Evolutionary conservation across 371 early-diverging fungal species (phyloP).

Genomic region (Syncephalastrum contaminatum): DNA sequence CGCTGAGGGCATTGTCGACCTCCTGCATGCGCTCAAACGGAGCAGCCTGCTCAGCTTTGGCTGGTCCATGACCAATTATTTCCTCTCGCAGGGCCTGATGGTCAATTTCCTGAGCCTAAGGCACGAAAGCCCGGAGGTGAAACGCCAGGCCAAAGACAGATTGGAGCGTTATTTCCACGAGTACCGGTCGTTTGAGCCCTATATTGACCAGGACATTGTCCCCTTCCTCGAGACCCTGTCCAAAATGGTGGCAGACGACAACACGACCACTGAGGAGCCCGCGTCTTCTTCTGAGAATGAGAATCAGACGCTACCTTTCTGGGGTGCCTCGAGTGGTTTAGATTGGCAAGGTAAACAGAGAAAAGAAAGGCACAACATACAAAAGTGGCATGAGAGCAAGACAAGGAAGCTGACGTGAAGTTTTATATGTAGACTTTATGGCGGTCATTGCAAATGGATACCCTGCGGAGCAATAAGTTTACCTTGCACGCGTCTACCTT

Average conservation of each 20-base stretch:
- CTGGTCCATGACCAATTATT: slow-evolving; percentile 35
- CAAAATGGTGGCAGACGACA: slow-evolving; percentile 6
- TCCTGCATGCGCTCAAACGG: slow-evolving; percentile 20
- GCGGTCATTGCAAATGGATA: too few relatives aligned
- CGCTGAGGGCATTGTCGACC: slow-evolving; percentile 15
- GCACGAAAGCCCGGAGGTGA: slow-evolving; percentile 29
- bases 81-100: slow-evolving; percentile 24
- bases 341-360: slow-evolving; percentile 35
- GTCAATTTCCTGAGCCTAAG: slow-evolving; percentile 23
- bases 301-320: slow-evolving; percentile 8
- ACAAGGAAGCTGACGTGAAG: not conserved
- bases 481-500: too few relatives aligned
- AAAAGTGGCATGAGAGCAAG: too few relatives aligned
- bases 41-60: slow-evolving; percentile 19
- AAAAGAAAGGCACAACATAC: too few relatives aligned
- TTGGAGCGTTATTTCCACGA: not conserved
- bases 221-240: slow-evolving; percentile 18
- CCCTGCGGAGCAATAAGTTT: too few relatives aligned
- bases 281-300: not conserved
- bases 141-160: not conserved
- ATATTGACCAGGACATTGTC: not conserved
- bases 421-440: too few relatives aligned
- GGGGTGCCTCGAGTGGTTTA: slow-evolving; percentile 33
- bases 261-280: not conserved
- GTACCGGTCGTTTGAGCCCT: not conserved